phyloP scores from a whole-genome alignment of 495 filamentous ascomycete genomes.

The Pyronema omphalodes region DNA sequence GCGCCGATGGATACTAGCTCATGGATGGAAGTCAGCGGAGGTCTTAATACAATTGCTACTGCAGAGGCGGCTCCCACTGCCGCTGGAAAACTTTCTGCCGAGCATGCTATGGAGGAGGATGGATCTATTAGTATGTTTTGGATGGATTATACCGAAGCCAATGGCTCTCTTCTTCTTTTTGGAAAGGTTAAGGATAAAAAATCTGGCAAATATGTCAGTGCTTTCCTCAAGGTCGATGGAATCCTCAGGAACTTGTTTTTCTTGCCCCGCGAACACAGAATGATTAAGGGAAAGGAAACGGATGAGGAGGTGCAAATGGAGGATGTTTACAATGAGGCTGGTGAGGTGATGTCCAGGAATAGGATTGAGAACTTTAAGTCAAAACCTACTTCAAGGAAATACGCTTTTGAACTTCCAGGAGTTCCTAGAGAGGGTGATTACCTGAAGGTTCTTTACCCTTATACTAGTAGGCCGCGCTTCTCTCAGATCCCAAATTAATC shows the following conservation, averaged over 20 bases:
- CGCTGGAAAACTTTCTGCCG: slow-evolving; percentile 56
- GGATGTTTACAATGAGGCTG: slow-evolving; percentile 79
- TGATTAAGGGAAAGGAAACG: slow-evolving; percentile 44
- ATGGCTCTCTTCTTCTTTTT: slow-evolving; percentile 81
- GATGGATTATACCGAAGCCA: slow-evolving; percentile 88
- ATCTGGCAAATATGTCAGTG: slow-evolving; percentile 59
- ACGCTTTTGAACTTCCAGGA: slow-evolving; percentile 80
- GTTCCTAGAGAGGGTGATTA: slow-evolving; percentile 82
- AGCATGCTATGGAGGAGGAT: slow-evolving; percentile 73
- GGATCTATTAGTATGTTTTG: slow-evolving; percentile 89
- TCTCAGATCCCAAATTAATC: background rate
- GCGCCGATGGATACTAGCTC: slow-evolving; percentile 52
- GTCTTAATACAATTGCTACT: slow-evolving; percentile 66
- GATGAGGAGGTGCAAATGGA: slow-evolving; percentile 71
- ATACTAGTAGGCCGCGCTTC: slow-evolving; percentile 29
- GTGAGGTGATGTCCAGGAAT: slow-evolving; percentile 63
- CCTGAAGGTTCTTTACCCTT: slow-evolving; percentile 83
- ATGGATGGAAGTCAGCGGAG: slow-evolving; percentile 76
- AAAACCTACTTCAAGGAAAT: slow-evolving; percentile 74
- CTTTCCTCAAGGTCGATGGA: slow-evolving; percentile 92
- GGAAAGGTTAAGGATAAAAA: slow-evolving; percentile 90
- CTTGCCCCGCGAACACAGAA: slow-evolving; percentile 55
- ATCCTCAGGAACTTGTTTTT: slow-evolving; percentile 86
- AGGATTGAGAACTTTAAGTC: slow-evolving; percentile 80
- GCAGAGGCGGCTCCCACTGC: slow-evolving; percentile 41